Evolutionary conservation across 2,329 filamentous ascomycete genomes (phyloP), one percentile per base, ranked within the genome.

Genomic region (Aspergillus sp.): DNA sequence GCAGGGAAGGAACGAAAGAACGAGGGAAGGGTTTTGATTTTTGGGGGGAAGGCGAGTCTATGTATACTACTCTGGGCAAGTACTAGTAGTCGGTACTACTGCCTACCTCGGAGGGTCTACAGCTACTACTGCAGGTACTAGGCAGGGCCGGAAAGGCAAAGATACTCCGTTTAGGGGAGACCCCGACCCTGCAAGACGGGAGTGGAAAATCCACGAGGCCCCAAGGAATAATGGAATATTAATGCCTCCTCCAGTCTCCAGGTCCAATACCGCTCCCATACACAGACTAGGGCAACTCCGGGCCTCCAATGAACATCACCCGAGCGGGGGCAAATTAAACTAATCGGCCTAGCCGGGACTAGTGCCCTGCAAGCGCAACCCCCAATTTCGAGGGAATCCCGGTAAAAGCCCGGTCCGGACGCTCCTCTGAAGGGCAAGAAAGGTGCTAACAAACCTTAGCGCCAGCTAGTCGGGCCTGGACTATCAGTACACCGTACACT

Each of bases 391-490:
- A 51, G 54, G 20, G 18, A 39, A 55, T 45, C 18, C 57, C 57
- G 57, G 53, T 52, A 55, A 52, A 52, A 55, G 57, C 36, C 53
- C 57, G 53, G 52, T 56, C 53, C 57, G 52, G 52, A 52, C 49
- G 24, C 52, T 36, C 20, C 22, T 49, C 16, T 46, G 16, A n/a
- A 46, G 18, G 42, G 42, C 24, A 24, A 4, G 4, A 24, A 24
- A 4, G 24, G 24, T 5, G 24, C 26, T 29, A 29, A 29, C 26
- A 36, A 36, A 36, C 11, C 32, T 36, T 36, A 11, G 32, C 32
- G 11, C 12, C 32, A 3, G 32, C 32, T 36, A 36, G 32, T 36
- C 32, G 32, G 31, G 31, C 31, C 31, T 32, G 31, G 31, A 32
- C 11, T 32, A 32, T 24, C 24, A 24, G 24, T 24, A 24, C 24